phyloP scores from a whole-genome alignment of 257 asterid genomes.

The Solanum peruvianum region DNA sequence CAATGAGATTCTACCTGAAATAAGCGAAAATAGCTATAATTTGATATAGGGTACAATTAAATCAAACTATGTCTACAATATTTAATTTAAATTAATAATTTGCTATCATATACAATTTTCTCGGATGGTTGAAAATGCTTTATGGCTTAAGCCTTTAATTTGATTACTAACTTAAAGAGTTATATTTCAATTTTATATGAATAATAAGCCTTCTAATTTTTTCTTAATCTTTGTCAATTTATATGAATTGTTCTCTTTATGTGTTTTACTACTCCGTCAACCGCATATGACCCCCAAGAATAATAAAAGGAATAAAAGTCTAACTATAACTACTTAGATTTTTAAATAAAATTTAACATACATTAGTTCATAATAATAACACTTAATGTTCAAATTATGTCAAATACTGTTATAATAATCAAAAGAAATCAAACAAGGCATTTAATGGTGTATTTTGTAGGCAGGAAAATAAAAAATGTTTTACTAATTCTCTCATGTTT shows the following conservation, averaged over 20 bases:
- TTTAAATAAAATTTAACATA: not conserved
- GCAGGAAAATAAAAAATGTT: no score
- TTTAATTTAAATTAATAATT: no score
- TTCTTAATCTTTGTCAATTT: not conserved
- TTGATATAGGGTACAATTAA: no score
- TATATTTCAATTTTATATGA: not conserved
- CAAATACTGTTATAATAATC: not conserved
- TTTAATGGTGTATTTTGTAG: not conserved
- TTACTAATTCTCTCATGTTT: not conserved
- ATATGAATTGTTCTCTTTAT: not conserved
- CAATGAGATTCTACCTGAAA: fast-evolving
- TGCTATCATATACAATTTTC: no score
- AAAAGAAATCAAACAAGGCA: not conserved
- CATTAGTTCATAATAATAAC: not conserved
- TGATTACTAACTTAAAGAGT: not conserved
- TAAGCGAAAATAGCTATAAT: no score
- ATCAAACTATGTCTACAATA: no score
- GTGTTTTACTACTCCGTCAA: not conserved
- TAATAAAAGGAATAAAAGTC: not conserved
- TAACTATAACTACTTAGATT: not conserved
- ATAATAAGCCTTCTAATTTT: not conserved
- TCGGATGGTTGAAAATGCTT: not conserved
- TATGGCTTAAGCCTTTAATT: not conserved
- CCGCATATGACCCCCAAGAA: not conserved
- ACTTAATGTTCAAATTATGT: not conserved